Evolutionary conservation across 306 rosid genomes (phyloP).

Genomic region (Vachellia collinsii): DNA sequence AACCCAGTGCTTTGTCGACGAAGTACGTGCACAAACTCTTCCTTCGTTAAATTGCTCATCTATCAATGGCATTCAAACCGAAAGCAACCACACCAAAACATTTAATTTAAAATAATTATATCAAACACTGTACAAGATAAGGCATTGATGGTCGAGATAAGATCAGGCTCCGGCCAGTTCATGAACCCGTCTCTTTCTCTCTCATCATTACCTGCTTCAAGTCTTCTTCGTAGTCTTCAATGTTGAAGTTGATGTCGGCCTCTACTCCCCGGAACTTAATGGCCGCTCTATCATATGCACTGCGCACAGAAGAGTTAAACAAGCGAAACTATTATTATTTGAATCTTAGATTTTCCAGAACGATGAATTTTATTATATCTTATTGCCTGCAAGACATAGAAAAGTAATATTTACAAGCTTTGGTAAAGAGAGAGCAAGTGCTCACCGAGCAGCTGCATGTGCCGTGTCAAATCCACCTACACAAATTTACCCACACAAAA

Average conservation of each 20-base stretch:
- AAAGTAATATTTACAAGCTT: conserved; percentile 30
- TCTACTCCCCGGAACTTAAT: conserved; percentile 94
- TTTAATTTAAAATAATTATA: not conserved
- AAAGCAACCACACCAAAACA: not conserved
- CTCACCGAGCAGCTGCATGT: conserved; percentile 99
- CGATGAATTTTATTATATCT: not conserved
- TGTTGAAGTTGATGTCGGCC: conserved; percentile 91
- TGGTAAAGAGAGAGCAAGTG: conserved; percentile 35
- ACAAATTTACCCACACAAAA: conserved; percentile 48
- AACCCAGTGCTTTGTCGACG: conserved; percentile 99
- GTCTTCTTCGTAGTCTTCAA: conserved; percentile 92
- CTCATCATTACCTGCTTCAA: conserved; percentile 72
- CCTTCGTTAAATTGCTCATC: conserved; percentile 96
- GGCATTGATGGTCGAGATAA: not conserved
- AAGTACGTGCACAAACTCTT: conserved; percentile 98
- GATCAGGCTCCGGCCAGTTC: not conserved
- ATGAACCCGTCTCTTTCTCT: not conserved
- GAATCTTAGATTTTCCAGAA: conserved; percentile 21
- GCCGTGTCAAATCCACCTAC: conserved; percentile 99
- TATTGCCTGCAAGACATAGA: conserved; percentile 19
- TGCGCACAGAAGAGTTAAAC: conserved; percentile 36
- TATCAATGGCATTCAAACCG: conserved; percentile 29
- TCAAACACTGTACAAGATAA: not conserved
- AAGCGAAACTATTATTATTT: not conserved
- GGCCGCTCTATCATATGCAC: conserved; percentile 99